Percentiles rank a stretch among this genome's conserved stretches.
Evolutionary conservation across 805 yeast species (phyloP).

Genomic region (Torulaspora delbrueckii): DNA sequence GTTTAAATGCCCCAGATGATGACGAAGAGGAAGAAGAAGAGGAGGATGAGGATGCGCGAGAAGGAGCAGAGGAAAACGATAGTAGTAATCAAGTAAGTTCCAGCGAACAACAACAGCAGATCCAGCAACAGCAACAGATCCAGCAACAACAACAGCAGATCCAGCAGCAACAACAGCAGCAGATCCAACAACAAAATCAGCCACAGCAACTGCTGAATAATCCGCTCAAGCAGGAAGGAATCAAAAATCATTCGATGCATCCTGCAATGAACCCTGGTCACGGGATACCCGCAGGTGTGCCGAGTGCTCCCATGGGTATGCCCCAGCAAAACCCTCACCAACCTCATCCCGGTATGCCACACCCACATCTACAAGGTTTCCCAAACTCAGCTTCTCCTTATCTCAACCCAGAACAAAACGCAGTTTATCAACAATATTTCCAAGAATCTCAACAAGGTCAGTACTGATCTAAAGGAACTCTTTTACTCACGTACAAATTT

Average conservation of each 20-base stretch:
- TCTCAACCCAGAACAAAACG: slow-evolving; percentile 48
- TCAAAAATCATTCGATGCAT: slow-evolving; percentile 12
- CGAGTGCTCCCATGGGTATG: slow-evolving; percentile 9
- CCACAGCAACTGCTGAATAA: slow-evolving; percentile 20
- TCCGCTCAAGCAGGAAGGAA: slow-evolving; percentile 13
- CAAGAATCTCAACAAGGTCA: slow-evolving; percentile 57
- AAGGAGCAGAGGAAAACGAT: slow-evolving; percentile 29
- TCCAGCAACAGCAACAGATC: slow-evolving; percentile 17
- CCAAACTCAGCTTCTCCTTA: slow-evolving; percentile 29
- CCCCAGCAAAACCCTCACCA: slow-evolving; percentile 13
- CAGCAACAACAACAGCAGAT: slow-evolving; percentile 17
- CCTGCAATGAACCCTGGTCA: slow-evolving; percentile 10
- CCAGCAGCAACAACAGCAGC: slow-evolving; percentile 10
- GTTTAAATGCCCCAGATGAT: slow-evolving; percentile 94
- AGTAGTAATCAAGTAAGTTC: slow-evolving; percentile 15
- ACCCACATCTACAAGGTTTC: slow-evolving; percentile 38
- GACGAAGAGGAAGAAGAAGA: slow-evolving; percentile 63
- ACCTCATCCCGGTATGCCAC: slow-evolving; percentile 24
- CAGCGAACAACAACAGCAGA: slow-evolving; percentile 10
- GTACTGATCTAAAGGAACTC: slow-evolving; percentile 26
- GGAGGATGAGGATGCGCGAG: slow-evolving; percentile 38
- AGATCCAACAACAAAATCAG: slow-evolving; percentile 15
- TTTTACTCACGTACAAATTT: not conserved
- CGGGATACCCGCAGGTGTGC: slow-evolving; percentile 11
- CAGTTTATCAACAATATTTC: slow-evolving; percentile 61